Evolutionary conservation across 192 early-diverging fungal genomes (phyloP).

Genomic region (Geranomyces michiganensis): DNA sequence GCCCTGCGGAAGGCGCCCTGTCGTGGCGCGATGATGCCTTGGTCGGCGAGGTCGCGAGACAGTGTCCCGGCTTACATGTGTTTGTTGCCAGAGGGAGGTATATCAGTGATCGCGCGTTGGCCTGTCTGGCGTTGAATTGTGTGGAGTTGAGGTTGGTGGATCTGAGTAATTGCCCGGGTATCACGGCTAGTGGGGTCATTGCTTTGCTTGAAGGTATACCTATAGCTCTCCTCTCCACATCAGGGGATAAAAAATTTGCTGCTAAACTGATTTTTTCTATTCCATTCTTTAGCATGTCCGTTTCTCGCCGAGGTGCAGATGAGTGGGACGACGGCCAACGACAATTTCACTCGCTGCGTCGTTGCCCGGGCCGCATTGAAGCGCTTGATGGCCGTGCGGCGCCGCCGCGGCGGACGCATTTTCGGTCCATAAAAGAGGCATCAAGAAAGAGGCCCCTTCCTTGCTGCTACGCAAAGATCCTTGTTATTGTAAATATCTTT

Average conservation of each 20-base stretch:
- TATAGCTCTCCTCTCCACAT: neutral
- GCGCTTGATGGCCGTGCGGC: neutral
- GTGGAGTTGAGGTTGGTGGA: conserved; percentile 8
- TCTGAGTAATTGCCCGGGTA: conserved; percentile 16
- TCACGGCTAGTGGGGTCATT: conserved; percentile 17
- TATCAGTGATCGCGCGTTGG: conserved; percentile 17
- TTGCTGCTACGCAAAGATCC: too few species aligned
- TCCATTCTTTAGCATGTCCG: neutral
- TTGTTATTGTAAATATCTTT: too few species aligned
- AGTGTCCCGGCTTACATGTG: neutral
- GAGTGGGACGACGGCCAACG: conserved; percentile 24
- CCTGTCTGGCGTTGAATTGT: conserved; percentile 2
- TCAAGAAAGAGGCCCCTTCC: too few species aligned
- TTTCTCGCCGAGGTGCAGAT: conserved; percentile 7
- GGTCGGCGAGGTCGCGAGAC: neutral
- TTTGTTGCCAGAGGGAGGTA: conserved; percentile 5
- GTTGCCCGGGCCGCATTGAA: conserved; percentile 3
- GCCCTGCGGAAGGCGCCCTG: neutral
- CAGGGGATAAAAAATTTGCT: neutral
- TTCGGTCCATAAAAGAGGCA: conserved; percentile 5
- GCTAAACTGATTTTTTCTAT: neutral
- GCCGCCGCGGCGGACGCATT: neutral
- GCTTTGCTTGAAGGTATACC: conserved; percentile 2
- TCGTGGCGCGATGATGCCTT: conserved; percentile 12
- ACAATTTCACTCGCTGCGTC: neutral